A percentile compares a stretch with the other conserved stretches of the same genome.
Conservation (phyloP, 805 yeast genomes). For the Groenewaldozyma tartarivorans region DNA sequence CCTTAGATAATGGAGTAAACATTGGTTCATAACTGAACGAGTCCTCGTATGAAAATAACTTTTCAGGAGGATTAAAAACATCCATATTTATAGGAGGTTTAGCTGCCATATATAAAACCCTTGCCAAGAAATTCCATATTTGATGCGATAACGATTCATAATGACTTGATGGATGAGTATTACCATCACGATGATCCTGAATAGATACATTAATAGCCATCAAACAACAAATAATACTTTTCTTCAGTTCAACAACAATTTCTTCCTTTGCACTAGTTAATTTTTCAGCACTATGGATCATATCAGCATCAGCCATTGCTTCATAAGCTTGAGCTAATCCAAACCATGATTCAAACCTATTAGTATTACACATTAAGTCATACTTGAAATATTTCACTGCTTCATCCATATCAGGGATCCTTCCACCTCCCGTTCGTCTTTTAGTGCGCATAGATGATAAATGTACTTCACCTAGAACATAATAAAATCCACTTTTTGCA, state of each 20-base stretch:
- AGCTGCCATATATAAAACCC: constrained; percentile 38
- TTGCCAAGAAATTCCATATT: constrained; percentile 47
- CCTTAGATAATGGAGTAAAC: constrained; percentile 1
- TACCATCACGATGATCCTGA: constrained; percentile 6
- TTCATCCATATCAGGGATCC: constrained; percentile 71
- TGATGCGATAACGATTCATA: constrained; percentile 31
- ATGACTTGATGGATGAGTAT: constrained; percentile 6
- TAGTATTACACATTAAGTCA: constrained; percentile 59
- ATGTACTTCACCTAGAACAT: constrained; percentile 56
- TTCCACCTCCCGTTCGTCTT: constrained; percentile 68
- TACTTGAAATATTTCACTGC: constrained; percentile 55
- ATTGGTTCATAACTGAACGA: constrained; percentile 12
- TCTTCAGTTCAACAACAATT: constrained; percentile 59
- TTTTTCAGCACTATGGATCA: constrained; percentile 88
- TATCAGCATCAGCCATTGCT: constrained; percentile 73
- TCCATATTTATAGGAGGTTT: constrained; percentile 32
- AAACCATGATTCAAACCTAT: constrained; percentile 79
- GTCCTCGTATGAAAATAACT: constrained; percentile 22
- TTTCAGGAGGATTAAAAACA: constrained; percentile 47
- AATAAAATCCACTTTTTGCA: constrained; percentile 52
- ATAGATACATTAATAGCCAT: constrained; percentile 52
- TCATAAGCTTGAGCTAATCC: constrained; percentile 73
- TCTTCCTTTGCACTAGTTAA: constrained; percentile 49
- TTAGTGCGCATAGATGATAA: constrained; percentile 62
- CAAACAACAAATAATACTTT: constrained; percentile 59